A percentile compares a stretch with the other conserved stretches of the same genome.
Conservation (phyloP, 306 rosid genomes). For the Prunus kanzakura region DNA sequence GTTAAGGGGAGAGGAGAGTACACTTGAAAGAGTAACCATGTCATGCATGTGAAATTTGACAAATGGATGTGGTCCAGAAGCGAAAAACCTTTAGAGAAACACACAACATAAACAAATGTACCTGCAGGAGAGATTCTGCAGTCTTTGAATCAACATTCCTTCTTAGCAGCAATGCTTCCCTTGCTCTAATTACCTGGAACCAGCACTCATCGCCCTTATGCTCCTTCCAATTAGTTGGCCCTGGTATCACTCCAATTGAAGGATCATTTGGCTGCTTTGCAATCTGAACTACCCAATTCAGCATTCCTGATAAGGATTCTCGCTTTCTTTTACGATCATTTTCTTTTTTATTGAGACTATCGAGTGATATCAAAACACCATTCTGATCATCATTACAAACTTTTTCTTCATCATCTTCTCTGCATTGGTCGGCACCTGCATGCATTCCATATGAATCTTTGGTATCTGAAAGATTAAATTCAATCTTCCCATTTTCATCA, state of each 20-base stretch:
- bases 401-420: conserved; percentile 22
- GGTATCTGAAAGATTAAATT: conserved; percentile 21
- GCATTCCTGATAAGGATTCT: conserved; percentile 55
- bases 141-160: conserved; percentile 32
- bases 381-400: conserved; percentile 1
- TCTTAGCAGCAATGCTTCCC: conserved; percentile 41
- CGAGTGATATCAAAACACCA: conserved; percentile 14
- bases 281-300: conserved; percentile 56
- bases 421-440: conserved; percentile 17
- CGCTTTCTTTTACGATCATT: conserved; percentile 54
- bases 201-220: conserved; percentile 39
- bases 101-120: conserved; percentile 27
- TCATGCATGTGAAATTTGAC: not conserved
- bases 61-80: not conserved
- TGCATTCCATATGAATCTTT: conserved; percentile 18
- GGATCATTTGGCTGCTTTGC: conserved; percentile 55
- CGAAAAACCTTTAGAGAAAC: conserved; percentile 11
- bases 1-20: not conserved
- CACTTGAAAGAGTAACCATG: not conserved
- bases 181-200: conserved; percentile 57
- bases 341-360: conserved; percentile 33
- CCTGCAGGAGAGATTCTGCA: conserved; percentile 57
- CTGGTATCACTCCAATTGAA: conserved; percentile 44
- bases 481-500: conserved; percentile 27
- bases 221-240: conserved; percentile 60